A percentile compares a stretch with the other conserved stretches of the same genome.
Evolutionary conservation across 2,329 filamentous ascomycete species (phyloP).

Genomic region (Penicillium sumatraense): DNA sequence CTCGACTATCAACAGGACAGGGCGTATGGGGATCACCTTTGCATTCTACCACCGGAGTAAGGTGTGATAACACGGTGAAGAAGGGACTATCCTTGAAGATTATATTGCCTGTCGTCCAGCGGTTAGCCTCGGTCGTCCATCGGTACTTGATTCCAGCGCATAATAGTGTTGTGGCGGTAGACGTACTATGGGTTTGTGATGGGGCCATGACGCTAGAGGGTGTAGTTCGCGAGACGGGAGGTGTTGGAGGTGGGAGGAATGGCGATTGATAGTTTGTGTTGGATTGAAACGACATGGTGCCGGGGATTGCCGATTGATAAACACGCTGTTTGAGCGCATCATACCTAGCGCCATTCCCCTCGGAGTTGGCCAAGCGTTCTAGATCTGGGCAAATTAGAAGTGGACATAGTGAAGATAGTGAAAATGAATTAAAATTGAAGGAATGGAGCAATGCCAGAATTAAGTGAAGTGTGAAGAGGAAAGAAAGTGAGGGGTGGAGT

Average conservation of each 20-base stretch:
- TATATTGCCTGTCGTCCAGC: slow-evolving; percentile 48
- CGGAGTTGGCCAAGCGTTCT: slow-evolving; percentile 24
- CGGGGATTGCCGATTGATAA: slow-evolving; percentile 35
- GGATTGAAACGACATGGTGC: slow-evolving; percentile 30
- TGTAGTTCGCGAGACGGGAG: slow-evolving; percentile 33
- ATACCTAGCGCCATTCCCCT: slow-evolving; percentile 27
- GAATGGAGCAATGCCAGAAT: no score
- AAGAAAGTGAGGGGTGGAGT: slow-evolving; percentile 1
- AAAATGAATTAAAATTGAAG: neutral
- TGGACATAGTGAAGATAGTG: neutral
- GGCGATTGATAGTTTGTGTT: slow-evolving; percentile 32
- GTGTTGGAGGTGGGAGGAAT: slow-evolving; percentile 26
- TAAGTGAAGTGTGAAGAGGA: neutral
- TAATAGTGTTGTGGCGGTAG: no score
- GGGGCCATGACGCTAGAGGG: slow-evolving; percentile 36
- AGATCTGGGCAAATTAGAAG: no score
- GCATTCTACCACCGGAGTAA: slow-evolving; percentile 70
- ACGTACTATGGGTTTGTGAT: slow-evolving; percentile 33
- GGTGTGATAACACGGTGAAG: slow-evolving; percentile 69
- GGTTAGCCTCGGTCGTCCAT: neutral
- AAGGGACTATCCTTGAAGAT: slow-evolving; percentile 82
- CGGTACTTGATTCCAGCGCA: no score
- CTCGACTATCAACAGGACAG: no score
- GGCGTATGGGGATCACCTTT: slow-evolving; percentile 60
- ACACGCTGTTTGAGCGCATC: slow-evolving; percentile 40